Evolutionary conservation across 2,329 filamentous ascomycete species (phyloP).

Genomic region (Phyllosticta citriasiana): DNA sequence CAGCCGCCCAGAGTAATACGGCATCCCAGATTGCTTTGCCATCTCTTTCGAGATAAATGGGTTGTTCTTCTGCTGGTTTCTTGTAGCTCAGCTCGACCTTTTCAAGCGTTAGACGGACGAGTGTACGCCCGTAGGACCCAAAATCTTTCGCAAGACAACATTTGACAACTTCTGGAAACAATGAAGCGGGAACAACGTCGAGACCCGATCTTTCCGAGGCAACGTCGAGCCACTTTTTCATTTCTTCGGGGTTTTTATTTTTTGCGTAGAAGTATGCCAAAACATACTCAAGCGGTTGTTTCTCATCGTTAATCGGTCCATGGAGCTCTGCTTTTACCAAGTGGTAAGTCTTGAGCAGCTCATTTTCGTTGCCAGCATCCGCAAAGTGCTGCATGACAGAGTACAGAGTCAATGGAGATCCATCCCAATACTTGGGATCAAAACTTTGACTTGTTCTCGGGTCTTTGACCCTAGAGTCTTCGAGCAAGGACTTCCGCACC

Average conservation of each 20-base stretch:
- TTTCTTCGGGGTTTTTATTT: constrained; percentile 47
- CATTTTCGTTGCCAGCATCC: constrained; percentile 38
- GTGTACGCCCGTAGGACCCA: not conserved
- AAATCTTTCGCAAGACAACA: constrained; percentile 4
- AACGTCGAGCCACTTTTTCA: constrained; percentile 58
- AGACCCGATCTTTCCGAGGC: constrained; percentile 30
- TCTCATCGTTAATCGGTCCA: constrained; percentile 33
- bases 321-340: constrained; percentile 36
- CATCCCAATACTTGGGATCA: not conserved
- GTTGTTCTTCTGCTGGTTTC: not conserved
- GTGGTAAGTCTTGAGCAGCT: constrained; percentile 47
- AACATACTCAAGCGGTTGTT: constrained; percentile 39
- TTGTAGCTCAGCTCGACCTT: constrained; percentile 1
- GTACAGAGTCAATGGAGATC: not conserved
- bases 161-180: not conserved
- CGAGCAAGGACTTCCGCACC: not conserved
- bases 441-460: not conserved
- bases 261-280: constrained; percentile 46
- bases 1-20: constrained; percentile 64
- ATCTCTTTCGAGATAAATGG: not conserved
- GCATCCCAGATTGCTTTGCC: constrained; percentile 48
- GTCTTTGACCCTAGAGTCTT: not conserved
- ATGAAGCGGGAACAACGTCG: not conserved
- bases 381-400: not conserved
- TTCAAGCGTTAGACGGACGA: constrained; percentile 3